Percentiles rank a stretch among this genome's conserved stretches.
Conservation (phyloP, 2,329 filamentous ascomycete genomes). For the Pyrenophora tritici-repentis region DNA sequence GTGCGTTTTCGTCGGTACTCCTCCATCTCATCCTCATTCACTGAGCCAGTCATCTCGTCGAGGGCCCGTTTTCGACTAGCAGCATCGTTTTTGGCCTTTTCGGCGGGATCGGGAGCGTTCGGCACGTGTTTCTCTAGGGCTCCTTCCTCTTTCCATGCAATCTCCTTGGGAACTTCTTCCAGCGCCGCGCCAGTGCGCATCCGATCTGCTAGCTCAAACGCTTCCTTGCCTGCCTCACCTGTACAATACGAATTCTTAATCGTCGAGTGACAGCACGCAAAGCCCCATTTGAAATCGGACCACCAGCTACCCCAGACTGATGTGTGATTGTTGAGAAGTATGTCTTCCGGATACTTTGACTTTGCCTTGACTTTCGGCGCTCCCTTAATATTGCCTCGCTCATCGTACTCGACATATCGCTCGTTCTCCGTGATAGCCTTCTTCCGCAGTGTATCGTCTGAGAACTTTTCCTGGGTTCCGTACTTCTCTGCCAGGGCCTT, state of each 20-base stretch:
- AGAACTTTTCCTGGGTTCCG: slow-evolving; percentile 68
- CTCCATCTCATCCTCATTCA: slow-evolving; percentile 84
- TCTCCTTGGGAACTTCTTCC: slow-evolving; percentile 47
- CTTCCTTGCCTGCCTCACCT: slow-evolving; percentile 81
- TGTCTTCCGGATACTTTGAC: slow-evolving; percentile 90
- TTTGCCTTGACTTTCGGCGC: slow-evolving; percentile 74
- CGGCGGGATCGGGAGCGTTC: slow-evolving; percentile 49
- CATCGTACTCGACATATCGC: slow-evolving; percentile 91
- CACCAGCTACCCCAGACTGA: slow-evolving; percentile 98
- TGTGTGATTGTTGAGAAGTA: slow-evolving; percentile 87
- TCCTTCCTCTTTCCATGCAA: slow-evolving; percentile 52
- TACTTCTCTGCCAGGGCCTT: slow-evolving; percentile 81
- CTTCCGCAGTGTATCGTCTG: slow-evolving; percentile 66
- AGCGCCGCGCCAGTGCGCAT: slow-evolving; percentile 57
- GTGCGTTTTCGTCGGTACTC: slow-evolving; percentile 78
- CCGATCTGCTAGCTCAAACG: slow-evolving; percentile 76
- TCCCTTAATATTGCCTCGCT: slow-evolving; percentile 88
- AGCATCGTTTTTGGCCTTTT: slow-evolving; percentile 50
- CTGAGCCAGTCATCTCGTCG: slow-evolving; percentile 76
- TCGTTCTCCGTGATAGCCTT: slow-evolving; percentile 80
- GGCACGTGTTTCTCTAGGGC: slow-evolving; percentile 49
- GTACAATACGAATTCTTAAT: slow-evolving; percentile 98
- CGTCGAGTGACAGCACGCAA: slow-evolving; percentile 89
- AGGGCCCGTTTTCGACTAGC: slow-evolving; percentile 71
- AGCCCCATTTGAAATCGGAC: slow-evolving; percentile 94